A percentile compares a stretch with the other conserved stretches of the same genome.
phyloP scores from a whole-genome alignment of 768 basidiomycete species.

The Suillus alpinus region DNA sequence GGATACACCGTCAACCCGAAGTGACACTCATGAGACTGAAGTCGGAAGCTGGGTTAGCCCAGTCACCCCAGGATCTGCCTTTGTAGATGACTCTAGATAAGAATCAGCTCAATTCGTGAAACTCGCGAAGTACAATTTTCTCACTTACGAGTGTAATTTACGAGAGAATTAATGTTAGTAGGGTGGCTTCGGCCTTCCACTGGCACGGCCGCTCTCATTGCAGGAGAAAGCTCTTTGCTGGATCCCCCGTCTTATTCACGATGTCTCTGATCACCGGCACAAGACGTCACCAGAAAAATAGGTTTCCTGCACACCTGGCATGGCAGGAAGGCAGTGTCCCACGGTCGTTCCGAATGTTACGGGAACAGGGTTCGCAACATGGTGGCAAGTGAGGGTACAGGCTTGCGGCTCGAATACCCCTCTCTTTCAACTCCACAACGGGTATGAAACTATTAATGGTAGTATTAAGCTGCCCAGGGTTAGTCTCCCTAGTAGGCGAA shows the following conservation, averaged over 20 bases:
- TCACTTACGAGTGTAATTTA: background rate
- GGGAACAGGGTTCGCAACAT: conserved; percentile 63
- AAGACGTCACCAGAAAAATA: conserved; percentile 70
- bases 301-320: conserved; percentile 52
- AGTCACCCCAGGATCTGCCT: background rate
- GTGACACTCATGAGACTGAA: background rate
- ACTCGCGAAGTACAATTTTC: background rate
- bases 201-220: conserved; percentile 33
- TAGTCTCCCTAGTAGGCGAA: background rate
- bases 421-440: conserved; percentile 38
- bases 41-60: too few species aligned
- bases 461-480: background rate
- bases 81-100: background rate
- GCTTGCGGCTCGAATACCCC: conserved; percentile 64
- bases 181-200: conserved; percentile 33
- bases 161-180: background rate
- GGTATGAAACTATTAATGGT: background rate
- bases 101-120: background rate
- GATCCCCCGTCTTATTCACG: conserved; percentile 59
- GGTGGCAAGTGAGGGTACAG: conserved; percentile 63
- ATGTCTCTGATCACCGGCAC: conserved; percentile 72
- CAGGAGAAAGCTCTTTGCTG: conserved; percentile 41
- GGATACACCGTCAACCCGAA: background rate
- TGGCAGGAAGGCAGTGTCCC: conserved; percentile 67
- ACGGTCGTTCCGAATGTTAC: conserved; percentile 69